Percentiles rank a stretch among this genome's conserved stretches.
phyloP scores from a whole-genome alignment of 2,329 filamentous ascomycete genomes.

The Orbilia ellipsospora region DNA sequence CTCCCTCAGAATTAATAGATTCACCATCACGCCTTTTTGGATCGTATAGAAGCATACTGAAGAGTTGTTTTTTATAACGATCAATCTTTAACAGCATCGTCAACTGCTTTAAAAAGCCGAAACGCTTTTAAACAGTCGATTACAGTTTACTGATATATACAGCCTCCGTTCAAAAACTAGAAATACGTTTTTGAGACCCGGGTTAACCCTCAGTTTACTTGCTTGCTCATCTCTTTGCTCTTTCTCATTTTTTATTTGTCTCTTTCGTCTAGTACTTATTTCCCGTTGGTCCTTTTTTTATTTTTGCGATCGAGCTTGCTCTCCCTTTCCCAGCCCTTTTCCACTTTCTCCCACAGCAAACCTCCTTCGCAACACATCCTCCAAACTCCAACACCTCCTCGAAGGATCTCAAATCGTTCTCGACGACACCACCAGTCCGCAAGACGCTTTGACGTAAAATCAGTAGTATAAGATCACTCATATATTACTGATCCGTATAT shows the following conservation, averaged over 20 bases:
- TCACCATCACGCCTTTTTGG: constrained; percentile 5
- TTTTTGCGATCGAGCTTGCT: constrained; percentile 34
- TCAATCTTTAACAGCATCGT: constrained; percentile 54
- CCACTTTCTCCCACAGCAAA: constrained; percentile 46
- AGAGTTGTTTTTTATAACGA: constrained; percentile 44
- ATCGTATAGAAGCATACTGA: constrained; percentile 48
- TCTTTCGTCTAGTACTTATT: constrained; percentile 19
- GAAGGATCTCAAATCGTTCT: constrained; percentile 45
- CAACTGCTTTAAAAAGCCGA: constrained; percentile 52
- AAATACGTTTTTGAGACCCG: constrained; percentile 53
- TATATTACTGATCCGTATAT: constrained; percentile 48
- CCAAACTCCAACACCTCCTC: constrained; percentile 56
- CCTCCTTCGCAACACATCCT: constrained; percentile 31
- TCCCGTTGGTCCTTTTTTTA: constrained; percentile 22
- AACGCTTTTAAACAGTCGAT: constrained; percentile 56
- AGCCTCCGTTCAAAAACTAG: constrained; percentile 33
- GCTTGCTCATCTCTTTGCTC: constrained; percentile 43
- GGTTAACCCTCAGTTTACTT: constrained; percentile 54
- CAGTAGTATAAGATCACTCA: constrained; percentile 1
- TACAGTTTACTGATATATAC: constrained; percentile 35
- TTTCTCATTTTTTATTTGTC: constrained; percentile 21
- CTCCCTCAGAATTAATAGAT: constrained; percentile 36
- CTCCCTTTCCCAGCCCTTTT: constrained; percentile 47
- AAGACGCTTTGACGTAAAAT: constrained; percentile 18
- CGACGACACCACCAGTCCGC: constrained; percentile 5